phyloP scores from a whole-genome alignment of 2,329 filamentous ascomycete genomes.

The Colletotrichum ledebouriae region DNA sequence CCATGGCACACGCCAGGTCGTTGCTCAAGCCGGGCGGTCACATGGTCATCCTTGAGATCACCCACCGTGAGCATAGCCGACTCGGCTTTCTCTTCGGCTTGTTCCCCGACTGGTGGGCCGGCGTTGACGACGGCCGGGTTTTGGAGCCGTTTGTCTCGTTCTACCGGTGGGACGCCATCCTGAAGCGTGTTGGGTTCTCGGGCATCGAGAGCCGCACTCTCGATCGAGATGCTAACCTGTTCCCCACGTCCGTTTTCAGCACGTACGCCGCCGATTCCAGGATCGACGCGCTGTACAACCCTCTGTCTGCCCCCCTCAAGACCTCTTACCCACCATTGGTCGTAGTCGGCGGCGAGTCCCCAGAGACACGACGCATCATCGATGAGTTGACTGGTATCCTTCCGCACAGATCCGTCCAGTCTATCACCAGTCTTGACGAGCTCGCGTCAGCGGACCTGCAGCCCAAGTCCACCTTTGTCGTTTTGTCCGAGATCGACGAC shows the following conservation, averaged over 20 bases:
- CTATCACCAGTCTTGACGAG: not conserved
- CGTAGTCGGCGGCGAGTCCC: no score
- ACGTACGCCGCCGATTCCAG: slow-evolving; percentile 2
- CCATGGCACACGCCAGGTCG: slow-evolving; percentile 45
- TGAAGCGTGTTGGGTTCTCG: slow-evolving; percentile 47
- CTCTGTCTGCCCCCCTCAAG: slow-evolving; percentile 1
- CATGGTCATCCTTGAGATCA: slow-evolving; percentile 17
- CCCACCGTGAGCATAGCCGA: slow-evolving; percentile 38
- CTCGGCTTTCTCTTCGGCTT: slow-evolving; percentile 42
- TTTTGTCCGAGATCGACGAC: slow-evolving; percentile 44
- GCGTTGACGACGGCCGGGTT: slow-evolving; percentile 44
- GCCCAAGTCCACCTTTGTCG: slow-evolving; percentile 25
- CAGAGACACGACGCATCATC: no score
- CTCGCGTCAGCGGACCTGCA: not conserved
- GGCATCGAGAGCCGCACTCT: slow-evolving; percentile 11
- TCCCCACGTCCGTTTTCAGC: slow-evolving; percentile 22
- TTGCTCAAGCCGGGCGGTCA: slow-evolving; percentile 51
- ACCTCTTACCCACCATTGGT: no score
- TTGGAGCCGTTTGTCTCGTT: slow-evolving; percentile 44
- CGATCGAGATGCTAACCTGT: slow-evolving; percentile 6
- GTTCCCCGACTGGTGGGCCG: slow-evolving; percentile 50
- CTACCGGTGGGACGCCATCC: slow-evolving; percentile 47
- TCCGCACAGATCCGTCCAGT: no score
- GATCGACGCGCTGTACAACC: slow-evolving; percentile 1
- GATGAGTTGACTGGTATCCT: no score